phyloP scores from a whole-genome alignment of 2,329 filamentous ascomycete genomes.

The Rutstroemia sp. region DNA sequence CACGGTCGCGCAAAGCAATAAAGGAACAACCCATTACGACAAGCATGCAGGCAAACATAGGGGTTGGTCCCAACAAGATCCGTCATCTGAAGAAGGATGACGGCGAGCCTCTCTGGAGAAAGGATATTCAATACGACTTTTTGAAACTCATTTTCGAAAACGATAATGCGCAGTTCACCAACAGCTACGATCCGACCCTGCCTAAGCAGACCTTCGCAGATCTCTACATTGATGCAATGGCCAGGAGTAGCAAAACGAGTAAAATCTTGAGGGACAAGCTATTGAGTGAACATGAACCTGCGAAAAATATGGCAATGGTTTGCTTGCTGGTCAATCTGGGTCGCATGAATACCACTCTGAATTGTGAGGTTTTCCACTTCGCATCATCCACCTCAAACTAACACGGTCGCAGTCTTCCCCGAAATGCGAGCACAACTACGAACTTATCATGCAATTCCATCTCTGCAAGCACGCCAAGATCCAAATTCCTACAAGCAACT shows the following conservation, averaged over 20 bases:
- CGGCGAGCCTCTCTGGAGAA: slow-evolving; percentile 78
- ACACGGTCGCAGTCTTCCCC: slow-evolving; percentile 68
- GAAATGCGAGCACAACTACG: slow-evolving; percentile 97
- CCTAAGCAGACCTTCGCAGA: slow-evolving; percentile 80
- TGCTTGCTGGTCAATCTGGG: slow-evolving; percentile 95
- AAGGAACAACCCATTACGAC: slow-evolving; percentile 23
- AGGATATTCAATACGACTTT: slow-evolving; percentile 85
- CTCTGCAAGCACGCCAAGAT: slow-evolving; percentile 89
- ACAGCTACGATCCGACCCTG: slow-evolving; percentile 57
- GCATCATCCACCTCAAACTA: slow-evolving; percentile 14
- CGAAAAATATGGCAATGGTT: slow-evolving; percentile 99
- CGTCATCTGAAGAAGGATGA: slow-evolving; percentile 83
- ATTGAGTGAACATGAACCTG: slow-evolving; percentile 81
- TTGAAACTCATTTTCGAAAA: slow-evolving; percentile 74
- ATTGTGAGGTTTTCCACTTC: slow-evolving; percentile 55
- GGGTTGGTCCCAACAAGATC: slow-evolving; percentile 49
- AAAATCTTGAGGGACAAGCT: slow-evolving; percentile 97
- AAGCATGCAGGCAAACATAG: slow-evolving; percentile 11
- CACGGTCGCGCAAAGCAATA: slow-evolving; percentile 13
- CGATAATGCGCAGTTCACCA: slow-evolving; percentile 72
- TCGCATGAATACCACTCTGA: slow-evolving; percentile 97
- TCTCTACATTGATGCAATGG: slow-evolving; percentile 98
- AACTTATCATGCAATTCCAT: slow-evolving; percentile 97
- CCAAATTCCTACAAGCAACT: slow-evolving; percentile 95
- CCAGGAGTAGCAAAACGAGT: slow-evolving; percentile 96